Base-by-base conservation (phyloP, 2,329 filamentous ascomycete species). In the Pestalotiopsis sp. region DNA sequence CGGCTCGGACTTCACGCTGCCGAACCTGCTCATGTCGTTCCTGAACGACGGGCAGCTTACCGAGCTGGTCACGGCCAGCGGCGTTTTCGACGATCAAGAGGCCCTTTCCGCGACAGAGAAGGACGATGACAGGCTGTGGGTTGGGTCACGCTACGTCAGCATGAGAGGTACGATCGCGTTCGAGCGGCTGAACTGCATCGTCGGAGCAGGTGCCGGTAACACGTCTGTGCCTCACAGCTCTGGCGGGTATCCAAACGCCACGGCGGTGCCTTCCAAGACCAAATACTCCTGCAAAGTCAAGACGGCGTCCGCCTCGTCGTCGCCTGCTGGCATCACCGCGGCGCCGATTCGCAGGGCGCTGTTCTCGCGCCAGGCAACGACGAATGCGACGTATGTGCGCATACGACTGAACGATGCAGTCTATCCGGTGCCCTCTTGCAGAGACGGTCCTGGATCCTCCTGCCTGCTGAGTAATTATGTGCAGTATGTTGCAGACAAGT, bases 101-200 rank as follows among this genome's bases (percentile, higher is more conserved):
- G 75, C 81, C 2, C 82, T 92, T 0, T 81, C 86, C 0, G 79
- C 81, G 1, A 83, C 82, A 2, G 76, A 78, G 38, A 85, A 86
- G 38, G 81, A 86, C 13, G 77, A 81, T 12, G 73, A 83, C 57
- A 81, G 87, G 49, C 80, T 86, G 9, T 91, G 87, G 75, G 80
- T 84, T n/a, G 83, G 85, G 23, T 87, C 85, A 14, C 82, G 85
- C 64, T 87, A 88, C 63, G 84, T 86, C 0, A 85, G 87, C 0
- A 92, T 92, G 89, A 82, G 89, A 6, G 90, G 90, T 2, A 91
- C 89, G 1, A 84, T 92, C 31, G 85, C 87, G 0, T 89, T 92
- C 71, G 90, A 92, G 77, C 83, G 88, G 9, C 78, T 92, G 69
- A 87, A 82, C 70, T 92, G 90, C 73, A 68, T 70, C 7, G 73